phyloP scores from a whole-genome alignment of 306 rosid species.

The Malus sylvestris region DNA sequence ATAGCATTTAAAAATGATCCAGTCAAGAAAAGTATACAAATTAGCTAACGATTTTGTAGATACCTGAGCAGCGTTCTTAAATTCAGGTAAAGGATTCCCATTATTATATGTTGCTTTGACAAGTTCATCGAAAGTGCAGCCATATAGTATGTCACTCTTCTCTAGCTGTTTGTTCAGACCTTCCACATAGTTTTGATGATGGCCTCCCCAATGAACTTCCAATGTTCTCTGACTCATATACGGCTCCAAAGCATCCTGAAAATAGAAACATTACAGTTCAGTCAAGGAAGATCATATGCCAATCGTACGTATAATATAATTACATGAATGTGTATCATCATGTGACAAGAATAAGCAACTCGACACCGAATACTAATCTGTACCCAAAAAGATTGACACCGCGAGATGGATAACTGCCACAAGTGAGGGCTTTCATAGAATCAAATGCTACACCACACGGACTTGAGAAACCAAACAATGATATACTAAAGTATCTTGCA shows the following conservation, averaged over 20 bases:
- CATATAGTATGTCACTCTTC: constrained; percentile 73
- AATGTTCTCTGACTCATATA: constrained; percentile 38
- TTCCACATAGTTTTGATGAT: constrained; percentile 65
- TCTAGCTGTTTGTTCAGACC: constrained; percentile 69
- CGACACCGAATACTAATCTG: background rate
- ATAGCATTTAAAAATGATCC: constrained; percentile 3
- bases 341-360: background rate
- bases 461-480: background rate
- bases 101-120: constrained; percentile 84
- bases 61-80: constrained; percentile 96
- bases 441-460: background rate
- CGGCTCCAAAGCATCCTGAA: constrained; percentile 38
- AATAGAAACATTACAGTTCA: background rate
- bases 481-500: background rate
- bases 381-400: background rate
- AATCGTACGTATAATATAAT: background rate
- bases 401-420: background rate
- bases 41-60: constrained; percentile 16
- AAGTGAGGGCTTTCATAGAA: background rate
- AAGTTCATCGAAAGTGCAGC: constrained; percentile 79
- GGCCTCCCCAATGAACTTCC: constrained; percentile 80
- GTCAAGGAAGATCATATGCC: background rate
- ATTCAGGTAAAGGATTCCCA: constrained; percentile 84
- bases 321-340: background rate
- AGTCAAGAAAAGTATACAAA: background rate